Evolutionary conservation across 2,329 filamentous ascomycete species (phyloP), one percentile per base, ranked within the genome.

Genomic region (Metarhizium sp.): DNA sequence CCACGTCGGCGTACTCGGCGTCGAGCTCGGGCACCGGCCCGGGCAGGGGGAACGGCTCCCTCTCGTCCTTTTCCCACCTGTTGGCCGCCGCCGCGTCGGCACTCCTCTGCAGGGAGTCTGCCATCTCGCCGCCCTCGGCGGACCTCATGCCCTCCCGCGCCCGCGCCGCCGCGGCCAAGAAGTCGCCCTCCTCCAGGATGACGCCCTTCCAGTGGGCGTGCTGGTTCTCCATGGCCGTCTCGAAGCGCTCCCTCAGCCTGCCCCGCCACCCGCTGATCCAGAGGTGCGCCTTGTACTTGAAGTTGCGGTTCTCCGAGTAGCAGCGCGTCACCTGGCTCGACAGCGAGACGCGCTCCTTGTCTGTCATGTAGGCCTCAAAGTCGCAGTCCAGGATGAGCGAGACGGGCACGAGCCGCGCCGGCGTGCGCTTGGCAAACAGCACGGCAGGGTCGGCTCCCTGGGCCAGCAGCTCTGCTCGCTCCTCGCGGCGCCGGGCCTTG

Each of bases 291-390:
- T 85, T 81, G 67, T 82, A 92, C 7, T 68, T 72, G 0, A 86
- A 78, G 55, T 80, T 82, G 57, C 81, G 82, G 71, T 96, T 97
- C 65, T 96, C 90, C 20, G 91, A 90, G 71, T 99, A 99, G 56
- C 82, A 87, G 55, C 94, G 78, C 8, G 90, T 95, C 59, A 99
- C 78, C 70, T 99, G 94, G 56, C 85, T 82, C 1, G 83, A 82
- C 13, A 99, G 78, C 4, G 90, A 96, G 55, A 92, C 85, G 34
- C 88, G 77, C 72, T 99, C 94, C 62, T 88, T 87, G 42, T 92
- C 88, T 52, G 78, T 79, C 94, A 99, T 99, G 66, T 92, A 81
- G 46, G 88, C 77, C 69, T 99, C 92, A 68, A 95, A 99, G 61
- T 88, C 85, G 72, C 92, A 97, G 73, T 99, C 94, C 59, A 99